phyloP scores from a whole-genome alignment of 352 stramenopile genomes.

The Globisporangium radiosum region DNA sequence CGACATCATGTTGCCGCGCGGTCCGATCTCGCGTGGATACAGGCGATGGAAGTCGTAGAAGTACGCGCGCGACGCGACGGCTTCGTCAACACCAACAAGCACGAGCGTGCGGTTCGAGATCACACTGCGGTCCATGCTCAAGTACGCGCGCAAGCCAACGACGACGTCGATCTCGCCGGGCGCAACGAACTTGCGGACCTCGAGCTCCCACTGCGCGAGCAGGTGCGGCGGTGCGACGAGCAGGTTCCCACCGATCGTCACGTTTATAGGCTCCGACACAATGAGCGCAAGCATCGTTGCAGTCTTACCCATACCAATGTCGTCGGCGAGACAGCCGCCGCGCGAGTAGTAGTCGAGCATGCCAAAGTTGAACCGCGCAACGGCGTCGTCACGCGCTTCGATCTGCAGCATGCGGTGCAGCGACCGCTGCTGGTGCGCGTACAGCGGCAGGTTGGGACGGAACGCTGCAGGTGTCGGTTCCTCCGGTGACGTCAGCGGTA shows the following conservation, averaged over 20 bases:
- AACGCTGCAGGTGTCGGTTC: constrained; percentile 56
- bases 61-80: constrained; percentile 46
- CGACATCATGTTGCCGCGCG: constrained; percentile 24
- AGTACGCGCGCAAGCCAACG: constrained; percentile 48
- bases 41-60: constrained; percentile 62
- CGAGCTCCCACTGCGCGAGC: constrained; percentile 71
- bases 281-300: constrained; percentile 76
- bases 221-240: constrained; percentile 76
- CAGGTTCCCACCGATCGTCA: constrained; percentile 45
- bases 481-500: constrained; percentile 64
- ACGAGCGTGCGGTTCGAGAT: constrained; percentile 81
- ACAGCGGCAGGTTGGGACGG: constrained; percentile 41
- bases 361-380: constrained; percentile 70
- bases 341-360: constrained; percentile 67
- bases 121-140: constrained; percentile 28
- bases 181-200: constrained; percentile 74
- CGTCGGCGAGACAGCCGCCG: constrained; percentile 66
- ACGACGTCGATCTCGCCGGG: constrained; percentile 66
- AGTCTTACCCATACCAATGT: constrained; percentile 82
- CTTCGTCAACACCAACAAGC: constrained; percentile 71
- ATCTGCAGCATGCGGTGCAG: constrained; percentile 83
- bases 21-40: constrained; percentile 35
- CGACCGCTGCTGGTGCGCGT: constrained; percentile 75
- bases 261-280: constrained; percentile 50
- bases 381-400: constrained; percentile 52